These are phyloP conservation scores for Sodiomyces alkalinus DNA, from an alignment of 2,329 filamentous ascomycete species.

Conservation along the genomic window DNA sequence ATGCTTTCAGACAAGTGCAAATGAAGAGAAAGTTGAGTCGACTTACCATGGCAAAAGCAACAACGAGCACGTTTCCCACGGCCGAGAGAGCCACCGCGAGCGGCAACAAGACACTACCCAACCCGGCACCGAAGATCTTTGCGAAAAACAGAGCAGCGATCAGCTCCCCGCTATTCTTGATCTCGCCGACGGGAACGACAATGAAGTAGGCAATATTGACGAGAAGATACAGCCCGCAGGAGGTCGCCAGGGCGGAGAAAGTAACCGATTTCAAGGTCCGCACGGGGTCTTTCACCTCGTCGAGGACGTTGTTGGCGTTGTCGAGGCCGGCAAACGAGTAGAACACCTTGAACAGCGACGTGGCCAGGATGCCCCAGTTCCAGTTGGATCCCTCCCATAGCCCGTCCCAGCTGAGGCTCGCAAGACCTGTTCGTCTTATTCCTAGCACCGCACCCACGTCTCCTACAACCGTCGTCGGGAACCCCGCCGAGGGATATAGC, in stretches of 20 bases:
- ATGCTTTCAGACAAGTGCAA: too few relatives aligned
- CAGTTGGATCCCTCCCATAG: slow-evolving; percentile 52
- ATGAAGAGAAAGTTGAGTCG: background rate
- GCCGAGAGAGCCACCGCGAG: slow-evolving; percentile 52
- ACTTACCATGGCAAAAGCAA: slow-evolving; percentile 50
- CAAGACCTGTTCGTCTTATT: too few relatives aligned
- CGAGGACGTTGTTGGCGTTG: slow-evolving; percentile 56
- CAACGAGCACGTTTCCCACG: slow-evolving; percentile 58
- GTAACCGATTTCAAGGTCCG: slow-evolving; percentile 48
- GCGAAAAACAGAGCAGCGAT: slow-evolving; percentile 56
- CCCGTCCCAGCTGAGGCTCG: slow-evolving; percentile 27
- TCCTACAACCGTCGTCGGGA: background rate
- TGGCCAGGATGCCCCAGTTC: slow-evolving; percentile 53
- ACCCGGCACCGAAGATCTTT: slow-evolving; percentile 39
- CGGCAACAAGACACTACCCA: slow-evolving; percentile 44
- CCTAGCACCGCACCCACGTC: background rate
- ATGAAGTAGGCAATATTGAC: slow-evolving; percentile 48
- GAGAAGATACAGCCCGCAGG: slow-evolving; percentile 49
- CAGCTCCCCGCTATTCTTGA: slow-evolving; percentile 49
- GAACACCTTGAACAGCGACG: slow-evolving; percentile 51
- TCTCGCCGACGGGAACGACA: slow-evolving; percentile 51
- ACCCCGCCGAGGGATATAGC: slow-evolving; percentile 3
- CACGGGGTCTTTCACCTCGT: slow-evolving; percentile 55
- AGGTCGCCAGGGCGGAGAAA: slow-evolving; percentile 41
- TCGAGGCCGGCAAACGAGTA: slow-evolving; percentile 54